A percentile compares a stretch with the other conserved stretches of the same genome.
phyloP scores from a whole-genome alignment of 495 filamentous ascomycete genomes.

The Podospora didyma region DNA sequence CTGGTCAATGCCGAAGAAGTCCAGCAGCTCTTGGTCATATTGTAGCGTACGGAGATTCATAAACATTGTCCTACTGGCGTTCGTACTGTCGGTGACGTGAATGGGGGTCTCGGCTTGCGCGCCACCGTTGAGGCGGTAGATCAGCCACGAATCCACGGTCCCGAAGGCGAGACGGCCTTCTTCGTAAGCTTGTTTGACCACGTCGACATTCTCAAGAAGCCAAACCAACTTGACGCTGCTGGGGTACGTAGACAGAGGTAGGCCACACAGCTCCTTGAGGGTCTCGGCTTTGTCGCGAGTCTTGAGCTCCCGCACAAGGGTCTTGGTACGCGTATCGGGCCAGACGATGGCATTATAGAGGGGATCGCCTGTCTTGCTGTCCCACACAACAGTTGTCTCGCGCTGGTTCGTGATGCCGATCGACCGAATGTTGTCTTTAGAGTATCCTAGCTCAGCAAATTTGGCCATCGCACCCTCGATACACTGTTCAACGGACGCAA shows the following conservation, averaged over 20 bases:
- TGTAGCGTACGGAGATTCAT: conserved; percentile 85
- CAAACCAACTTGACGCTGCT: conserved; percentile 87
- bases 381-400: conserved; percentile 91
- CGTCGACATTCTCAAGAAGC: conserved; percentile 70
- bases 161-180: conserved; percentile 80
- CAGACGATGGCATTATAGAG: conserved; percentile 89
- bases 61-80: conserved; percentile 94
- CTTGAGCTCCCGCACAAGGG: conserved; percentile 79
- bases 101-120: conserved; percentile 49
- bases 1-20: conserved; percentile 77
- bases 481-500: conserved; percentile 76
- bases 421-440: conserved; percentile 68
- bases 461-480: conserved; percentile 75
- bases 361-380: conserved; percentile 78
- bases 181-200: conserved; percentile 74
- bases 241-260: conserved; percentile 91
- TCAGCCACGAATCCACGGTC: conserved; percentile 90
- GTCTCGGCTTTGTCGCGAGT: conserved; percentile 59
- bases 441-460: conserved; percentile 69
- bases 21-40: conserved; percentile 77
- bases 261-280: conserved; percentile 71
- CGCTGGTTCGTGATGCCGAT: conserved; percentile 94
- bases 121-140: conserved; percentile 89
- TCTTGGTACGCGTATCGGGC: conserved; percentile 83
- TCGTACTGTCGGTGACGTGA: conserved; percentile 86